phyloP scores from a whole-genome alignment of 371 early-diverging fungal species.

The Lichtheimia corymbifera region DNA sequence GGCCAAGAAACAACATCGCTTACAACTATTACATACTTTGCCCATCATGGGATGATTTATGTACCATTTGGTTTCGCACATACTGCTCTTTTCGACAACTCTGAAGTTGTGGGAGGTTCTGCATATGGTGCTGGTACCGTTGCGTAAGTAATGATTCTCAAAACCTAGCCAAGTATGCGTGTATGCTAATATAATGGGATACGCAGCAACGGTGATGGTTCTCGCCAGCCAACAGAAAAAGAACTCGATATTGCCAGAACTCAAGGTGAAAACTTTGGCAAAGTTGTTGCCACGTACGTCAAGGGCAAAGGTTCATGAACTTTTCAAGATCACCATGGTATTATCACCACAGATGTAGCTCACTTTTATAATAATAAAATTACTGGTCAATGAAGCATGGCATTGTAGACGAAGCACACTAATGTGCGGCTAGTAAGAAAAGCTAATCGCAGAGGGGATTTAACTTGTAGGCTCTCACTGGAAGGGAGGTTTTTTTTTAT shows the following conservation, averaged over 20 bases:
- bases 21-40: conserved; percentile 69
- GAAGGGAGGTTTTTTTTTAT: too few species aligned
- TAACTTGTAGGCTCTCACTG: too few species aligned
- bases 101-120: conserved; percentile 66
- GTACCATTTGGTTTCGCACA: conserved; percentile 73
- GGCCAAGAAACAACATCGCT: conserved; percentile 78
- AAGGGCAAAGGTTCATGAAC: conserved; percentile 6
- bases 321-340: too few species aligned
- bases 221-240: conserved; percentile 57
- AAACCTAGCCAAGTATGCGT: not conserved
- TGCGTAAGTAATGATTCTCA: conserved; percentile 23
- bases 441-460: too few species aligned
- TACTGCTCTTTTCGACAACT: conserved; percentile 50
- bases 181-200: not conserved
- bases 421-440: too few species aligned
- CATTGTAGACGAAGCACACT: too few species aligned
- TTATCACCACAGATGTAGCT: too few species aligned
- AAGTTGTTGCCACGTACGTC: conserved; percentile 18
- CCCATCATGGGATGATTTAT: conserved; percentile 82
- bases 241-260: conserved; percentile 66
- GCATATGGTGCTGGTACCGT: conserved; percentile 77
- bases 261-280: conserved; percentile 38
- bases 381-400: too few species aligned
- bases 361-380: too few species aligned
- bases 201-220: conserved; percentile 25